Evolutionary conservation across 441 rosid species (phyloP), one percentile per base, ranked within the genome.

Genomic region (Bruguiera hainesii): DNA sequence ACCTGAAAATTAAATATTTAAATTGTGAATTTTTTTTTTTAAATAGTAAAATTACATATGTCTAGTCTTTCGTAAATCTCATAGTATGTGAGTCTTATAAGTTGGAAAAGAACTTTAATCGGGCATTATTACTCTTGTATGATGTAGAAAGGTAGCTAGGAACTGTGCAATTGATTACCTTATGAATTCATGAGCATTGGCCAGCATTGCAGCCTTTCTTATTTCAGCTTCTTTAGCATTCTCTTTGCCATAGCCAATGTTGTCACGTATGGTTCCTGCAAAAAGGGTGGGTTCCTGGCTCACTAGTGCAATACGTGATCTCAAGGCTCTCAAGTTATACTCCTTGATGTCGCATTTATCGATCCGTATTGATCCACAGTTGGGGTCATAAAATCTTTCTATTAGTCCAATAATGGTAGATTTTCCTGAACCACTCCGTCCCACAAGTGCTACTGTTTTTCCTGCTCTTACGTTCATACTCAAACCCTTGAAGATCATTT

Each of bases 211-310:
- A 28, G 83, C 86, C 69, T 77, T 71, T 62, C 63, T 73, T 31
- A 82, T 61, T 71, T 84, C 85, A 19, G 79, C 61, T 77, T 80
- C 83, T 18, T 75, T 63, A 2, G 73, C 82, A 26, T 70, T 73
- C 28, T 75, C 75, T 35, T 70, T 72, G 25, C 86, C 86, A 20
- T 79, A 82, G 1, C 51, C 64, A 31, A 84, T 80, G 56, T 84
- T 84, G 23, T 77, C 56, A 3, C 56, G 21, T 52, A 52, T 52
- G 11, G 81, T 82, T 63, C 83, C 86, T 25, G 83, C 79, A 8
- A 82, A 84, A 51, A 80, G 79, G 4, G 84, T 75, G 0, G 88
- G 88, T 69, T 82, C 84, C 26, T 84, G 88, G 70, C 82, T 81
- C 8, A 80, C 87, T 20, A 79, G 65, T 19, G 84, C 87, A 56